A percentile compares a stretch with the other conserved stretches of the same genome.
Evolutionary conservation across 176 grass and related monocot genomes (phyloP).

Genomic region (Dendrocalamus sinicus): DNA sequence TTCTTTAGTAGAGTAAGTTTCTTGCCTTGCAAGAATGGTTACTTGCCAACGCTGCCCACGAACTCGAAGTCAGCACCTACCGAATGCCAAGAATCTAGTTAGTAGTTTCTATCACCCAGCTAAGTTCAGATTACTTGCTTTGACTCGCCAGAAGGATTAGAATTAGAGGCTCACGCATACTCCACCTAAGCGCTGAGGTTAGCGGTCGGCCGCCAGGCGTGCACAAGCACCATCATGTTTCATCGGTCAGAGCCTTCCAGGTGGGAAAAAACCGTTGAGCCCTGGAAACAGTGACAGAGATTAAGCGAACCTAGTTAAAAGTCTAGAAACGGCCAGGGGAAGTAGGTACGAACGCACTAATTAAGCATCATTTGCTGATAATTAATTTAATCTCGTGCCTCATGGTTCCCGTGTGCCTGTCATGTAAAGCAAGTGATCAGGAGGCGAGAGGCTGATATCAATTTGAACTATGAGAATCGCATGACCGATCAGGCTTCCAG

Average conservation of each 20-base stretch:
- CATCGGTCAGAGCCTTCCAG: neutral
- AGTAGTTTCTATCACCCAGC: neutral
- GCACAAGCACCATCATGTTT: neutral
- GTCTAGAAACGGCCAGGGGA: neutral
- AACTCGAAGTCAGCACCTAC: neutral
- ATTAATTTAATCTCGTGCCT: neutral
- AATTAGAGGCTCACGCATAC: neutral
- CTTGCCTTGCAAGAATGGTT: conserved; percentile 42
- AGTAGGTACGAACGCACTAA: conserved; percentile 2
- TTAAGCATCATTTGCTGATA: neutral
- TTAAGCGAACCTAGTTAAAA: neutral
- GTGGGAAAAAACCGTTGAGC: neutral
- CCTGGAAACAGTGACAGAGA: neutral
- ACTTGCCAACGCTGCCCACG: neutral
- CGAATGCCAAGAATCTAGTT: neutral
- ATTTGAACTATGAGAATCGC: neutral
- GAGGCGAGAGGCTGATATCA: neutral
- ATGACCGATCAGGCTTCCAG: neutral
- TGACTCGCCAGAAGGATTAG: neutral
- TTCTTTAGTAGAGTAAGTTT: too few relatives aligned
- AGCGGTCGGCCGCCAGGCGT: neutral
- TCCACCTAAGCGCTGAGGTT: conserved; percentile 41
- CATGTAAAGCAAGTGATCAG: neutral
- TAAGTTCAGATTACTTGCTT: conserved; percentile 1
- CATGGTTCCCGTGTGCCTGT: neutral